These are phyloP conservation scores for Cadophora malorum DNA, from an alignment of 2,329 filamentous ascomycete species.

Conservation along the genomic window DNA sequence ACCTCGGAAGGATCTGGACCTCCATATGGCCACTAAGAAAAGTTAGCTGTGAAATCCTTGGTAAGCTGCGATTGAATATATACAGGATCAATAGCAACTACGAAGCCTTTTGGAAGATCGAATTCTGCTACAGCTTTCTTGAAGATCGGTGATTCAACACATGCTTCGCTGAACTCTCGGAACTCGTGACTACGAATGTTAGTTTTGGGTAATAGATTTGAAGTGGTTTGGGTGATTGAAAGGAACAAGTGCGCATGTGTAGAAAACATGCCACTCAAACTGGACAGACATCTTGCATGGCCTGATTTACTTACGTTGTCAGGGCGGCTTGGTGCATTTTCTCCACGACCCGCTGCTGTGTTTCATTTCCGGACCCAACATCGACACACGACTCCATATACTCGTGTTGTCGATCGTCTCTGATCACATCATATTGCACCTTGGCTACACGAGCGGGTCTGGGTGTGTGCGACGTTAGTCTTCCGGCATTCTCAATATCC, in stretches of 20 bases:
- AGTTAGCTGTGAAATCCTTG: background rate
- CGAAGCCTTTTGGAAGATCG: constrained; percentile 60
- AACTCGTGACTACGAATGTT: constrained; percentile 28
- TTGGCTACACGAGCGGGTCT: constrained; percentile 57
- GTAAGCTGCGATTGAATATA: background rate
- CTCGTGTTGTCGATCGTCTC: constrained; percentile 55
- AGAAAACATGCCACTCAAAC: background rate
- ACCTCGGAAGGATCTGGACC: constrained; percentile 55
- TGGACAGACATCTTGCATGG: background rate
- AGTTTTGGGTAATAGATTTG: background rate
- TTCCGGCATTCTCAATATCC: constrained; percentile 52
- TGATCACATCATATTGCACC: constrained; percentile 63
- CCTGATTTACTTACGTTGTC: constrained; percentile 49
- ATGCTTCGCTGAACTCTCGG: constrained; percentile 33
- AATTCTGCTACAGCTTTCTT: constrained; percentile 57
- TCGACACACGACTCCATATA: constrained; percentile 62
- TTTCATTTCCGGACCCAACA: constrained; percentile 49
- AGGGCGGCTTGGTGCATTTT: constrained; percentile 55
- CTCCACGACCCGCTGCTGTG: constrained; percentile 54
- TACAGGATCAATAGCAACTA: constrained; percentile 56
- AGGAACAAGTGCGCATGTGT: too few relatives aligned
- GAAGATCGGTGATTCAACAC: constrained; percentile 55
- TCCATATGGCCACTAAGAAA: constrained; percentile 57
- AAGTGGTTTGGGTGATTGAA: too few relatives aligned
- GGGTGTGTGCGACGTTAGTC: constrained; percentile 45